Evolutionary conservation across 2,329 filamentous ascomycete genomes (phyloP).

Genomic region (Parascedosporium putredinis): DNA sequence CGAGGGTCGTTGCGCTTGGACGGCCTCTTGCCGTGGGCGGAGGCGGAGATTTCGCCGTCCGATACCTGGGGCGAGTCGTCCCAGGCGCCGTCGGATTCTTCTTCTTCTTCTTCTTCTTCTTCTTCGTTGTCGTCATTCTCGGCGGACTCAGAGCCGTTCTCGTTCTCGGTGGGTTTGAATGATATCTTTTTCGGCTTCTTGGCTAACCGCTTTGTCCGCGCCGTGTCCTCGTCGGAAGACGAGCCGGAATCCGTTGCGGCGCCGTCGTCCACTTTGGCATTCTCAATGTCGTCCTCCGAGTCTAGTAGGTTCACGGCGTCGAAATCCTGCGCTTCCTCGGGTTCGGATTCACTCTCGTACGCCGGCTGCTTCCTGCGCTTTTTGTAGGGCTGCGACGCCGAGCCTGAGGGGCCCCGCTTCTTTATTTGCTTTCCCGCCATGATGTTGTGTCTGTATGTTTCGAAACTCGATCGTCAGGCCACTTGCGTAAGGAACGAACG

Average conservation of each 20-base stretch:
- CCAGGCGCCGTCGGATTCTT: conserved; percentile 21
- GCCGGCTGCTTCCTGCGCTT: conserved; percentile 33
- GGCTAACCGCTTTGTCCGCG: conserved; percentile 19
- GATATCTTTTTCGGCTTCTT: conserved; percentile 11
- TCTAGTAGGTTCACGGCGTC: conserved; percentile 43
- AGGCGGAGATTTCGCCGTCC: conserved; percentile 22
- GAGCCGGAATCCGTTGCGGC: conserved; percentile 26
- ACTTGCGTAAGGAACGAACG: too few species aligned
- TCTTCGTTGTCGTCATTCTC: conserved; percentile 16
- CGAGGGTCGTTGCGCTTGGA: conserved; percentile 81
- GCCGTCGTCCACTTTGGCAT: conserved; percentile 40
- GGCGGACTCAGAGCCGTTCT: conserved; percentile 15
- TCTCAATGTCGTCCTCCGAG: conserved; percentile 47
- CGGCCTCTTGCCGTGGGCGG: conserved; percentile 29
- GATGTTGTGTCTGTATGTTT: background rate
- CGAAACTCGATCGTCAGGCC: too few species aligned
- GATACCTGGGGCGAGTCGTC: conserved; percentile 21
- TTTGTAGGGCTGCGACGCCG: conserved; percentile 34
- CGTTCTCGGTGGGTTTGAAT: conserved; percentile 13
- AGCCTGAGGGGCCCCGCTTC: conserved; percentile 23
- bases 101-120: too few species aligned
- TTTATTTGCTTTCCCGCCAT: conserved; percentile 21
- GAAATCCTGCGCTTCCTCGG: conserved; percentile 30
- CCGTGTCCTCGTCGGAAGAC: conserved; percentile 21
- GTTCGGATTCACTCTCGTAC: conserved; percentile 44